These are phyloP conservation scores for Aspergillus wentii DNA, from an alignment of 495 filamentous ascomycete genomes.

Conservation along the genomic window DNA sequence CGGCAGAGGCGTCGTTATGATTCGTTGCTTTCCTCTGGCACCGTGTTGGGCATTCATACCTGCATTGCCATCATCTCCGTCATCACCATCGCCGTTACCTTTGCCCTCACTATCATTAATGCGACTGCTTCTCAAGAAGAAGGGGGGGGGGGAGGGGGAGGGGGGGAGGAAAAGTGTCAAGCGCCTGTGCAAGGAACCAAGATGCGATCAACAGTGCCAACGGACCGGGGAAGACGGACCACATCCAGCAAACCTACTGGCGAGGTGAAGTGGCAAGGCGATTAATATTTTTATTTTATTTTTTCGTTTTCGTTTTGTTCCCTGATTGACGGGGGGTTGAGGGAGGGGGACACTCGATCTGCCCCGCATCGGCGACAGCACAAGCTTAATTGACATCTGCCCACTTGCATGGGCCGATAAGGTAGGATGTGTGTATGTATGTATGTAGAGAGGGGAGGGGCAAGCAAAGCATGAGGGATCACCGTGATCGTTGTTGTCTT, in stretches of 20 bases:
- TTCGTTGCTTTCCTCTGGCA: slow-evolving; percentile 26
- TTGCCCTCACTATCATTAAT: background rate
- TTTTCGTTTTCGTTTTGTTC: too few relatives aligned
- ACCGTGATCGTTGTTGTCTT: too few relatives aligned
- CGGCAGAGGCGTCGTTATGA: slow-evolving; percentile 10
- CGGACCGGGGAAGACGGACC: slow-evolving; percentile 3
- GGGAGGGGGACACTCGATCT: slow-evolving; percentile 7
- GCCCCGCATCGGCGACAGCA: slow-evolving; percentile 20
- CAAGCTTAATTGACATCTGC: slow-evolving; percentile 14
- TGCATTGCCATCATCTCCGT: slow-evolving; percentile 15
- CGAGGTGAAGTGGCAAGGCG: too few relatives aligned
- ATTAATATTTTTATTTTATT: too few relatives aligned
- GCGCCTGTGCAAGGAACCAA: slow-evolving; percentile 11
- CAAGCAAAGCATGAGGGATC: too few relatives aligned
- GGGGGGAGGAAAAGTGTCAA: background rate
- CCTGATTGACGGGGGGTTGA: background rate
- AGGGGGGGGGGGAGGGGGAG: slow-evolving; percentile 2
- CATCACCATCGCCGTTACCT: slow-evolving; percentile 2
- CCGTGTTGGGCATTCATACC: slow-evolving; percentile 32
- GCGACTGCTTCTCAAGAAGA: slow-evolving; percentile 10
- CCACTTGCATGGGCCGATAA: slow-evolving; percentile 4
- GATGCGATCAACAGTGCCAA: slow-evolving; percentile 9
- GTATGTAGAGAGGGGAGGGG: background rate
- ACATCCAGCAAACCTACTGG: too few relatives aligned
- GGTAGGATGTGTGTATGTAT: background rate